These are phyloP conservation scores for Volvox africanus DNA, from an alignment of 139 green algal genomes.

Conservation along the genomic window DNA sequence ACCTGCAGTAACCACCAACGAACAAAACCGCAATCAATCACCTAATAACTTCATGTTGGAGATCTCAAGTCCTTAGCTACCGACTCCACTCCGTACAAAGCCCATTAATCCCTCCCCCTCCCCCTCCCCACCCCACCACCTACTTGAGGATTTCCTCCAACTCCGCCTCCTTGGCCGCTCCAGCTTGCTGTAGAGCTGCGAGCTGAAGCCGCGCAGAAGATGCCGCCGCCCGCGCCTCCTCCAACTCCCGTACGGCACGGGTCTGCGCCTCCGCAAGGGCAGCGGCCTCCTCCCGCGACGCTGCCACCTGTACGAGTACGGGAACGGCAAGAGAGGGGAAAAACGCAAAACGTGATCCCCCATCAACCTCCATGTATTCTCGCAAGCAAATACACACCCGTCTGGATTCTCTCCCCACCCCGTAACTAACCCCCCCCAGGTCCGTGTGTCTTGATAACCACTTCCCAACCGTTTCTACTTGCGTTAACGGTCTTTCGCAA, in stretches of 20 bases:
- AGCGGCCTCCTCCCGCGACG: neutral
- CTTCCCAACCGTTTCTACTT: neutral
- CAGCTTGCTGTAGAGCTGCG: neutral
- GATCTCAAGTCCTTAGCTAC: too few relatives aligned
- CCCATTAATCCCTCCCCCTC: neutral
- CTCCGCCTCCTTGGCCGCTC: neutral
- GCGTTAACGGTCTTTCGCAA: neutral
- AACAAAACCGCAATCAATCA: too few relatives aligned
- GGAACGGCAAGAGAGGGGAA: neutral
- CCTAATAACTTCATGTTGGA: too few relatives aligned
- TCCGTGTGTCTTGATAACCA: too few relatives aligned
- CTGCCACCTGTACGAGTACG: neutral
- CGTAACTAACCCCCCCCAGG: too few relatives aligned
- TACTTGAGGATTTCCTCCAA: neutral
- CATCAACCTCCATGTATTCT: too few relatives aligned
- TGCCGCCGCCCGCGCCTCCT: constrained; percentile 1
- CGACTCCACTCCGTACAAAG: too few relatives aligned
- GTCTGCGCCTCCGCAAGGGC: neutral
- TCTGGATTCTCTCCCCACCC: too few relatives aligned
- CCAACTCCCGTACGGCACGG: neutral
- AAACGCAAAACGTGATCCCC: too few relatives aligned
- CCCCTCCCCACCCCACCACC: neutral
- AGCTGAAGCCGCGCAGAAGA: neutral
- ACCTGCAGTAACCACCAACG: neutral
- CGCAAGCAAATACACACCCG: too few relatives aligned